Conservation (phyloP, 495 filamentous ascomycete species). For the Darksidea phi region DNA sequence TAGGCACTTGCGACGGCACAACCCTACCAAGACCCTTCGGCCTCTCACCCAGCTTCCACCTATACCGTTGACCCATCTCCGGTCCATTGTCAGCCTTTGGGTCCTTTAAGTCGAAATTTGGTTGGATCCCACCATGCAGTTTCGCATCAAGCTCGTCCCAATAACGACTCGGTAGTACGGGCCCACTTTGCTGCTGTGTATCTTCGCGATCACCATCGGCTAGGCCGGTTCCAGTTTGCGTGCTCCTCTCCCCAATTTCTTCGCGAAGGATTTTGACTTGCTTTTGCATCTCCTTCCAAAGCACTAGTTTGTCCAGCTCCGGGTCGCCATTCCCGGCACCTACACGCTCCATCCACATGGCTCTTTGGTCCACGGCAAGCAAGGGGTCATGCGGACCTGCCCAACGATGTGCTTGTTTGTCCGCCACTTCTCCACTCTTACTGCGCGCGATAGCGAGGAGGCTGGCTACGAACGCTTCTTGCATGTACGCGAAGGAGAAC, state of each 20-base stretch:
- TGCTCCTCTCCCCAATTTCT: constrained; percentile 38
- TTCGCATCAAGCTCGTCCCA: not conserved
- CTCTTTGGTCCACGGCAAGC: constrained; percentile 1
- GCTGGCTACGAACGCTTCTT: constrained; percentile 44
- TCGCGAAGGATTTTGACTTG: constrained; percentile 45
- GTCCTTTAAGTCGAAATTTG: too few species aligned
- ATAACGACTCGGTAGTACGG: not conserved
- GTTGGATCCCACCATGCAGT: not conserved
- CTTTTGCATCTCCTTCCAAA: constrained; percentile 48
- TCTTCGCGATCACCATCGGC: not conserved
- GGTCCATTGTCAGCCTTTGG: too few species aligned
- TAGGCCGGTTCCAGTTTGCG: not conserved
- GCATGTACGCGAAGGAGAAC: constrained; percentile 47
- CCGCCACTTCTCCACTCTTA: constrained; percentile 8
- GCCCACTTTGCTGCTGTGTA: not conserved
- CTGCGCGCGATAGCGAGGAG: constrained; percentile 38
- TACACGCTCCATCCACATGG: not conserved
- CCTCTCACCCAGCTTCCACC: too few species aligned
- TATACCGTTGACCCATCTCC: too few species aligned
- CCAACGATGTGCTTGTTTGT: constrained; percentile 18
- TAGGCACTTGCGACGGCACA: too few species aligned
- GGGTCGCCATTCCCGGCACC: constrained; percentile 8
- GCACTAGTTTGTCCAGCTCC: constrained; percentile 38
- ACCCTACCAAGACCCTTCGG: too few species aligned
- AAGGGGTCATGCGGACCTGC: constrained; percentile 34